These are phyloP conservation scores for Trichoderma koningiopsis DNA, from an alignment of 2,329 filamentous ascomycete genomes.

Conservation along the genomic window DNA sequence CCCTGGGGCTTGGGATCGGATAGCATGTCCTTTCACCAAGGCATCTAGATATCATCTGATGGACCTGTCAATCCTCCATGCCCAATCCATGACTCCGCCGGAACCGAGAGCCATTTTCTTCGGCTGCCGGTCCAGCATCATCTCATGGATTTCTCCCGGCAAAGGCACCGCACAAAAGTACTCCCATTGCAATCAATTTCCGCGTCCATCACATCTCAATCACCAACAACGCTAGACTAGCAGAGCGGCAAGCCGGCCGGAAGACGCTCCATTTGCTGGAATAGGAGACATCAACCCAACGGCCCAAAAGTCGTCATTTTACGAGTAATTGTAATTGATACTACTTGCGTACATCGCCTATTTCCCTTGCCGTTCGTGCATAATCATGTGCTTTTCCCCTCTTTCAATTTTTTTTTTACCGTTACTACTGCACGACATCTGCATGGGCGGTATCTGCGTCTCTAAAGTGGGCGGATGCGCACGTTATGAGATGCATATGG, in stretches of 20 bases:
- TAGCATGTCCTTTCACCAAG: not conserved
- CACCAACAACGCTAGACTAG: not conserved
- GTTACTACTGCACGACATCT: conserved; percentile 16
- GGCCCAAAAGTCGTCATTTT: not conserved
- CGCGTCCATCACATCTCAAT: conserved; percentile 2
- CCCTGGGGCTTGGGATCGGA: not conserved
- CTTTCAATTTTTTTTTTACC: not conserved
- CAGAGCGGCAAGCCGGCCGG: not conserved
- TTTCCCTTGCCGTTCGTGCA: conserved; percentile 4
- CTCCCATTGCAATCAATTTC: not conserved
- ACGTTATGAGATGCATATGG: not conserved
- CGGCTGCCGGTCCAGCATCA: not conserved
- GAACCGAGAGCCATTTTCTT: not conserved
- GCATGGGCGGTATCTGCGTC: conserved; percentile 12
- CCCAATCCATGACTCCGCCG: not conserved
- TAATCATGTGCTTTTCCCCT: conserved; percentile 15
- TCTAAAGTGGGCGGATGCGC: not conserved
- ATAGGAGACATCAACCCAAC: not conserved
- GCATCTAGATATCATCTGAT: not conserved
- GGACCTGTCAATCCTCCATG: not conserved
- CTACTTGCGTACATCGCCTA: not conserved
- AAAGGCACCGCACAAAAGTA: not conserved
- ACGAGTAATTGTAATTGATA: not conserved
- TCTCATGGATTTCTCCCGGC: not conserved
- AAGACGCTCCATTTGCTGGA: not conserved